Evolutionary conservation across 78 protist species (phyloP).

Genomic region (Cavenderia fasciculata): DNA sequence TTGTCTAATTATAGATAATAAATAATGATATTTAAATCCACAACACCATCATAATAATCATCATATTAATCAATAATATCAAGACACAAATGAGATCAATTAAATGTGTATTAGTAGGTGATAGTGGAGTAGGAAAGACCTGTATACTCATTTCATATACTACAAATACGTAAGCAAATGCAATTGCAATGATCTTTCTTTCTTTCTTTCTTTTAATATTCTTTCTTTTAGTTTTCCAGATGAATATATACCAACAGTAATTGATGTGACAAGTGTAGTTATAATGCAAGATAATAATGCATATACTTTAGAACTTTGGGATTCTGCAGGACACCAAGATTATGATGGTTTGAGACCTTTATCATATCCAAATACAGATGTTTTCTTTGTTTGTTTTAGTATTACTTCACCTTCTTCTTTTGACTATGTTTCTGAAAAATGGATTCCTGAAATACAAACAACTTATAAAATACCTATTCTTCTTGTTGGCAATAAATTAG

Average conservation of each 20-base stretch:
- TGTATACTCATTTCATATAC: constrained; percentile 85
- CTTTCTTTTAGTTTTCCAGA: background rate
- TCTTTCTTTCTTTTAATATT: constrained; percentile 32
- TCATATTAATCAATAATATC: too few species aligned
- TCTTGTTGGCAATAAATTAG: constrained; percentile 89
- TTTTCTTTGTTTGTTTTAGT: constrained; percentile 87
- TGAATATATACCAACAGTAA: background rate
- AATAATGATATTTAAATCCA: too few species aligned
- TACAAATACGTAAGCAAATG: constrained; percentile 87
- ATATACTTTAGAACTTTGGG: constrained; percentile 89
- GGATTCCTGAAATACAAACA: constrained; percentile 68
- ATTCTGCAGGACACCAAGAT: constrained; percentile 92
- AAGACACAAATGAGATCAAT: too few species aligned
- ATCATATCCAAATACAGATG: constrained; percentile 85
- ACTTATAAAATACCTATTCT: constrained; percentile 78
- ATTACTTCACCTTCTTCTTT: constrained; percentile 79
- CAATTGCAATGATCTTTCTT: constrained; percentile 80
- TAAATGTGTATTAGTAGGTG: constrained; percentile 92
- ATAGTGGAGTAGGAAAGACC: constrained; percentile 90
- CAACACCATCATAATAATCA: too few species aligned
- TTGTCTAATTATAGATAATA: too few species aligned
- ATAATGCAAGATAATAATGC: background rate
- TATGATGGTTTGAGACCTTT: constrained; percentile 91
- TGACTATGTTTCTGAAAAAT: constrained; percentile 74
- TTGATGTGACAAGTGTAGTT: background rate